These are phyloP conservation scores for Mucor lusitanicus DNA, from an alignment of 371 early-diverging fungal genomes.

Conservation along the genomic window DNA sequence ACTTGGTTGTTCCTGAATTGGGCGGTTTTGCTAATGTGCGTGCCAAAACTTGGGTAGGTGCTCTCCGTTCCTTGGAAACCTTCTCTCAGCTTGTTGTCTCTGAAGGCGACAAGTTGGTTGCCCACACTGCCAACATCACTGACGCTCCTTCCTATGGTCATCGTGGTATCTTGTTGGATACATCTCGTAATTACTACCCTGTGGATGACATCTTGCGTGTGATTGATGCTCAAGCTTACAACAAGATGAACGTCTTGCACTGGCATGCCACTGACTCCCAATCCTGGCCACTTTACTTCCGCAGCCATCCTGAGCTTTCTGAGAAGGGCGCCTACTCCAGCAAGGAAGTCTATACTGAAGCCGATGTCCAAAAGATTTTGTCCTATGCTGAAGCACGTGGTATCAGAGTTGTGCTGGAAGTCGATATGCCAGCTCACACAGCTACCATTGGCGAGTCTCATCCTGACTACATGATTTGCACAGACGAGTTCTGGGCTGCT, in stretches of 20 bases:
- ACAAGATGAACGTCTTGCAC: conserved; percentile 83
- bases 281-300: conserved; percentile 72
- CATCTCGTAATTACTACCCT: conserved; percentile 77
- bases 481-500: conserved; percentile 49
- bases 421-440: conserved; percentile 84
- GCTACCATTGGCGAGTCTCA: conserved; percentile 44
- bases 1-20: conserved; percentile 52
- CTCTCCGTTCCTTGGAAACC: conserved; percentile 78
- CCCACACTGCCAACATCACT: conserved; percentile 62
- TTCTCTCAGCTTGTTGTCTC: conserved; percentile 68
- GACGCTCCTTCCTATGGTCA: conserved; percentile 71
- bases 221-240: conserved; percentile 76
- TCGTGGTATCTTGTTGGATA: conserved; percentile 78
- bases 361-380: conserved; percentile 62
- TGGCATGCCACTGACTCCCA: conserved; percentile 86
- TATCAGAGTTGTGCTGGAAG: conserved; percentile 77
- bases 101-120: conserved; percentile 33
- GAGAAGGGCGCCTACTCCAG: conserved; percentile 69
- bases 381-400: conserved; percentile 71
- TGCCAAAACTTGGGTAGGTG: conserved; percentile 77
- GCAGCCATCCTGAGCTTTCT: conserved; percentile 63
- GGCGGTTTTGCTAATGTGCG: conserved; percentile 53
- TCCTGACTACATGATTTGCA: conserved; percentile 52
- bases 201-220: conserved; percentile 61
- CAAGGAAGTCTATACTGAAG: conserved; percentile 57